Conservation (phyloP, 73 alveolate species). For the Paramecium sexaurelia region DNA sequence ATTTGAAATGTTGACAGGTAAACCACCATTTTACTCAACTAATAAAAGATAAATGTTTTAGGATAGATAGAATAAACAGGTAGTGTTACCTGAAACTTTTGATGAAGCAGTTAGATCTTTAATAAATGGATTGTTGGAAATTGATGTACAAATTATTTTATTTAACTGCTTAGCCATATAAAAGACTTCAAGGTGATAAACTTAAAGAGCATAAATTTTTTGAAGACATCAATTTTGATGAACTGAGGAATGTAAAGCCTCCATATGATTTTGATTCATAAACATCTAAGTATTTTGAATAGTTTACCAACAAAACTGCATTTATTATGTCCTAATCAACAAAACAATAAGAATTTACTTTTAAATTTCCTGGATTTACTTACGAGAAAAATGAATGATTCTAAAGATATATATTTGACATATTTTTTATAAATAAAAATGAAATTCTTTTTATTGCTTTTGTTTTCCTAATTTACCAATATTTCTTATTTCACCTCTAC, state of each 20-base stretch:
- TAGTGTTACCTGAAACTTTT: background rate
- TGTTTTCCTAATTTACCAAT: no score
- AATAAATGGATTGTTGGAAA: background rate
- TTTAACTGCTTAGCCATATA: background rate
- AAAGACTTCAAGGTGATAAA: background rate
- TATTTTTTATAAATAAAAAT: no score
- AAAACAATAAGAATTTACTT: background rate
- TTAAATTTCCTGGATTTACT: background rate
- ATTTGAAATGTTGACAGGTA: constrained; percentile 83
- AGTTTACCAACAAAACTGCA: background rate
- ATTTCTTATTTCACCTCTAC: no score
- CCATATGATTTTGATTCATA: background rate
- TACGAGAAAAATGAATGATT: background rate
- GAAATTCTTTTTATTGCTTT: no score
- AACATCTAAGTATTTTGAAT: background rate
- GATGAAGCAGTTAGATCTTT: background rate
- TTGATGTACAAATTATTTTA: constrained; percentile 38
- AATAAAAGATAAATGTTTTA: constrained; percentile 78
- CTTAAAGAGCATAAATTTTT: constrained; percentile 37
- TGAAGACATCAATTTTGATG: constrained; percentile 24
- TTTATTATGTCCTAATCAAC: background rate
- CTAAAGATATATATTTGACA: no score
- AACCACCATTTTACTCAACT: constrained; percentile 80
- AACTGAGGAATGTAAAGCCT: background rate
- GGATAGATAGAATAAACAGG: constrained; percentile 47